Evolutionary conservation across 192 early-diverging fungal species (phyloP).

Genomic region (Backusella liffmaniae): DNA sequence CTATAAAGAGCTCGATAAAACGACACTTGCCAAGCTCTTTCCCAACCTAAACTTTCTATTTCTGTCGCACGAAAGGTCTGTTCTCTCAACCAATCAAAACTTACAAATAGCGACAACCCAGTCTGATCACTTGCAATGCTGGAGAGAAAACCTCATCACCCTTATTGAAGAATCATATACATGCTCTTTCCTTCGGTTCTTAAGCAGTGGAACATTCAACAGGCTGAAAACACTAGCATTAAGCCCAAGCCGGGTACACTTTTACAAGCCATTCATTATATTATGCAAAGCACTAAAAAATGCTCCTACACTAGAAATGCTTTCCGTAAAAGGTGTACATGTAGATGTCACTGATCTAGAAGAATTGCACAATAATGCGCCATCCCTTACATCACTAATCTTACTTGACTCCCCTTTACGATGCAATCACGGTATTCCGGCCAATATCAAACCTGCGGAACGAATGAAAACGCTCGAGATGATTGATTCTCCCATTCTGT

Average conservation of each 20-base stretch:
- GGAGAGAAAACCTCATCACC: neutral
- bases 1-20: neutral
- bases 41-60: neutral
- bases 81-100: neutral
- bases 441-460: neutral
- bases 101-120: neutral
- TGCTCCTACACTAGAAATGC: neutral
- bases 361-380: neutral
- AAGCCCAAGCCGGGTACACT: neutral
- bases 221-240: neutral
- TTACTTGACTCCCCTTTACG: neutral
- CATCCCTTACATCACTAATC: neutral
- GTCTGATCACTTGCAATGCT: neutral
- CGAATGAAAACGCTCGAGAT: conserved; percentile 3
- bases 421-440: conserved; percentile 1
- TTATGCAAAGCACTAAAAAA: neutral
- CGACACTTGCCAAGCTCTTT: neutral
- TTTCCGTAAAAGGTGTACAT: conserved; percentile 3
- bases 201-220: neutral
- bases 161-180: conserved; percentile 6
- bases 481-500: neutral
- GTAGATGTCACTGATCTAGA: neutral
- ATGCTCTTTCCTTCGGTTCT: neutral
- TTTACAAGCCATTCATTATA: neutral
- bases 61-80: neutral